phyloP scores from a whole-genome alignment of 1,284 basidiomycete genomes.

The Earliella scabrosa region DNA sequence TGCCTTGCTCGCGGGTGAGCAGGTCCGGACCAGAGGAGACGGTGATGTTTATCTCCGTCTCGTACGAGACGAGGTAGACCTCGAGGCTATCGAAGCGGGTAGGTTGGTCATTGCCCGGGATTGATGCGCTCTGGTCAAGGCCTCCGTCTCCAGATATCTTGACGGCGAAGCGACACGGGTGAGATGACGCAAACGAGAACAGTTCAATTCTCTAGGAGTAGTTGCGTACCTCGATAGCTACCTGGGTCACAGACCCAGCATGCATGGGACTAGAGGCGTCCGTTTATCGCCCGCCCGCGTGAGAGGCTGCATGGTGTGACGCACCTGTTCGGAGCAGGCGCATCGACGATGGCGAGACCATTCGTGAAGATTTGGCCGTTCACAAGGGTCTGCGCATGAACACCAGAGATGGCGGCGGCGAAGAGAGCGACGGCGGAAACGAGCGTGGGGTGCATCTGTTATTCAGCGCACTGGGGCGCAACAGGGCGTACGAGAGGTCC shows the following conservation, averaged over 20 bases:
- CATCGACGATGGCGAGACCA: slow-evolving; percentile 53
- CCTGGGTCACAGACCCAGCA: slow-evolving; percentile 42
- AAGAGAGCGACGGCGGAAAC: slow-evolving; percentile 21
- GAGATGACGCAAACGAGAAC: too few species aligned
- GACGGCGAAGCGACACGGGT: not conserved
- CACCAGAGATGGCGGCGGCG: slow-evolving; percentile 5
- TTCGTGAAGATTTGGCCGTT: slow-evolving; percentile 52
- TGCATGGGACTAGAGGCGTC: slow-evolving; percentile 30
- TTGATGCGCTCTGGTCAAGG: slow-evolving; percentile 41
- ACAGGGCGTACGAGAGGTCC: not conserved
- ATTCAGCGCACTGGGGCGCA: not conserved
- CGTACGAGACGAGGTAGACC: slow-evolving; percentile 52
- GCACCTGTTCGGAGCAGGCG: slow-evolving; percentile 48
- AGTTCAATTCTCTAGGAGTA: too few species aligned
- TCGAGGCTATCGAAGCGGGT: slow-evolving; percentile 50
- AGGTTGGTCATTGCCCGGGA: slow-evolving; percentile 42
- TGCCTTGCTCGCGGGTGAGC: slow-evolving; percentile 44
- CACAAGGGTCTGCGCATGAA: slow-evolving; percentile 34
- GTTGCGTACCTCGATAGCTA: slow-evolving; percentile 48
- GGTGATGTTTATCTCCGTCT: slow-evolving; percentile 48
- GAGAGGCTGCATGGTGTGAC: slow-evolving; percentile 9
- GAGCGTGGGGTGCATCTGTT: slow-evolving; percentile 27
- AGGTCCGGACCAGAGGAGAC: slow-evolving; percentile 47
- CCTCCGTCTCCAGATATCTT: slow-evolving; percentile 54
- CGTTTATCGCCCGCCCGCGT: not conserved